A percentile compares a stretch with the other conserved stretches of the same genome.
These are phyloP conservation scores for Spergularia marina DNA, from an alignment of 148 eudicot genomes.

Conservation along the genomic window DNA sequence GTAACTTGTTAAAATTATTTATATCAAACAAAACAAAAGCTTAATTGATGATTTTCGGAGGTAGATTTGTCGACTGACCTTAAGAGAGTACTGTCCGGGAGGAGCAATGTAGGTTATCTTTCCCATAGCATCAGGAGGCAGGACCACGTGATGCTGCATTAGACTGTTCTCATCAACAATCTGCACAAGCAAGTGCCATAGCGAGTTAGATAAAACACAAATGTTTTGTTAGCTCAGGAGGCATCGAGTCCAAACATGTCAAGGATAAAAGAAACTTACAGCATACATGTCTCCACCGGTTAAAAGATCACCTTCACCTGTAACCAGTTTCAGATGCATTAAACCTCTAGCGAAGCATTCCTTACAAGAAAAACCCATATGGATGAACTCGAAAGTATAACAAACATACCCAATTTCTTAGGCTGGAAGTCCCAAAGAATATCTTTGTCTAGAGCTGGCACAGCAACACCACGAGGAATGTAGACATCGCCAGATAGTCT, in stretches of 20 bases:
- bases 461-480: constrained; percentile 98
- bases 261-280: constrained; percentile 49
- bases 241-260: not conserved
- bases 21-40: not conserved
- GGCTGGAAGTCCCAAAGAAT: constrained; percentile 96
- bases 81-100: constrained; percentile 84
- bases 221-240: not conserved
- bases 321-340: constrained; percentile 14
- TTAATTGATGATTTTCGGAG: not conserved
- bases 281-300: constrained; percentile 99
- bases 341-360: constrained; percentile 5
- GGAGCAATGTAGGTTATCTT: constrained; percentile 92
- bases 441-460: constrained; percentile 92
- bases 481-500: constrained; percentile 88
- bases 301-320: constrained; percentile 94
- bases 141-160: constrained; percentile 79
- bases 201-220: constrained; percentile 21
- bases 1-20: not conserved
- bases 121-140: constrained; percentile 98
- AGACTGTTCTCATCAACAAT: constrained; percentile 80
- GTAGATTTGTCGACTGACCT: constrained; percentile 40
- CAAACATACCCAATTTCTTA: constrained; percentile 60
- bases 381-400: constrained; percentile 6
- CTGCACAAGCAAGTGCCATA: constrained; percentile 39
- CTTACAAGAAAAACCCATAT: not conserved